phyloP scores from a whole-genome alignment of 495 filamentous ascomycete genomes.

The Schizothecium vesticola region DNA sequence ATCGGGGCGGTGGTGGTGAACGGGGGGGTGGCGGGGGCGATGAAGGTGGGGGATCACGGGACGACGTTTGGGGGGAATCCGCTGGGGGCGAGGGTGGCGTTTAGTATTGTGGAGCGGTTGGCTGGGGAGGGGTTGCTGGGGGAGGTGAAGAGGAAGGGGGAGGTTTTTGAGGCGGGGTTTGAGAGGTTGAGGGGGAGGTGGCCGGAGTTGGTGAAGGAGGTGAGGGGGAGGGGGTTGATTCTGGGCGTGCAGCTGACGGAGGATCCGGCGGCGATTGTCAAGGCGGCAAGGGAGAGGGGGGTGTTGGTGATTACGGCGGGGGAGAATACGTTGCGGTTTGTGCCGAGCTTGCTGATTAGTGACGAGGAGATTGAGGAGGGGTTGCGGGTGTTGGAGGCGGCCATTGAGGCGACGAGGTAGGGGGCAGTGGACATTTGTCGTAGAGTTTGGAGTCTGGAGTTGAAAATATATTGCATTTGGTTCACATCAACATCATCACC shows the following conservation, averaged over 20 bases:
- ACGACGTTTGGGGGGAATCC: constrained; percentile 98
- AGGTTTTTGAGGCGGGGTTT: constrained; percentile 61
- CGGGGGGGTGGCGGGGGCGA: constrained; percentile 68
- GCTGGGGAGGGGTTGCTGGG: constrained; percentile 58
- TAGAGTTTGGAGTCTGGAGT: neutral
- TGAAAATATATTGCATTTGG: neutral
- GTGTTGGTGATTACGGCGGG: constrained; percentile 88
- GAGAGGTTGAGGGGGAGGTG: constrained; percentile 56
- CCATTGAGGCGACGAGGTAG: constrained; percentile 48
- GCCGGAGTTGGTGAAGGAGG: constrained; percentile 67
- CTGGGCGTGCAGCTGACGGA: constrained; percentile 73
- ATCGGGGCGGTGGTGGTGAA: constrained; percentile 88
- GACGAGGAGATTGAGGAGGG: constrained; percentile 72
- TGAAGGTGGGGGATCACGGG: constrained; percentile 89
- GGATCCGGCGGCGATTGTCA: constrained; percentile 67
- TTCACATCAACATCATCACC: too few species aligned
- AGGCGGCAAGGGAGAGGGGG: constrained; percentile 80
- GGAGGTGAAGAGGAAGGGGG: constrained; percentile 58
- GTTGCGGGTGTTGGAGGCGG: constrained; percentile 68
- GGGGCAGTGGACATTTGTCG: neutral
- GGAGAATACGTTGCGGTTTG: constrained; percentile 79
- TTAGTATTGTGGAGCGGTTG: constrained; percentile 74
- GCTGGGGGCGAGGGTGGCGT: constrained; percentile 67
- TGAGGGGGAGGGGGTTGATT: constrained; percentile 78
- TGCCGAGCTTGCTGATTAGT: constrained; percentile 73